Evolutionary conservation across 2,329 filamentous ascomycete species (phyloP), one percentile per base, ranked within the genome.

Genomic region (Fusarium napiforme): DNA sequence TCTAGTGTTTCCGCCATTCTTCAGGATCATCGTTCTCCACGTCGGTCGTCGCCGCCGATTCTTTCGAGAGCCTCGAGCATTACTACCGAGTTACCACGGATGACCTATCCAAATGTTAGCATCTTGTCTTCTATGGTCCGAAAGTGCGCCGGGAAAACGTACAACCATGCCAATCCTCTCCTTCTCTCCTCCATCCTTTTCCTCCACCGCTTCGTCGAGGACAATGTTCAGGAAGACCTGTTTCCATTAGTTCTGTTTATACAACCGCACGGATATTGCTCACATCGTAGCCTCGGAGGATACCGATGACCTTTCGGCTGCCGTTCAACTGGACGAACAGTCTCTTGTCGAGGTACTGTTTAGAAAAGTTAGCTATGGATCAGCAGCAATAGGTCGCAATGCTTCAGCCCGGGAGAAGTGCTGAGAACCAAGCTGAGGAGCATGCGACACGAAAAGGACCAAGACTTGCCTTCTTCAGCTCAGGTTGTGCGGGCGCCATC

Each of bases 211-310:
- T 78, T 99, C 96, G 83, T 99, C 97, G 30, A 99, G 90, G 47
- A 99, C 96, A 81, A 99, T 95, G 85, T 99, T 99, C 80, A 99
- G 87, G 86, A 98, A 99, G 72, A 98, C 95, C 96, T 98, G 52
- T 16, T 63, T 36, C 28, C 19, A 47, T 77, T 61, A 78, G 75
- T 43, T 28, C 9, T n/a, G 32, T 18, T 21, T 23, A 12, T 32
- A 5, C 4, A 26, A 21, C 10, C 12, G 11, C 30, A 18, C 7
- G 4, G 16, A 6, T 5, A 46, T 43, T 53, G 79, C 92, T 75
- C 85, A 98, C 96, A 91, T 99, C 96, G 84, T 98, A 99, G 68
- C 96, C 96, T 75, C 96, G 92, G 66, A 99, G 89, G 58, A 97
- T 90, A 63, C 97, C 96, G 82, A 97, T 94, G 71, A 99, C 96